Percentiles rank a stretch among this genome's conserved stretches.
Conservation (phyloP, 352 stramenopile genomes). For the Pythium brachiatum region DNA sequence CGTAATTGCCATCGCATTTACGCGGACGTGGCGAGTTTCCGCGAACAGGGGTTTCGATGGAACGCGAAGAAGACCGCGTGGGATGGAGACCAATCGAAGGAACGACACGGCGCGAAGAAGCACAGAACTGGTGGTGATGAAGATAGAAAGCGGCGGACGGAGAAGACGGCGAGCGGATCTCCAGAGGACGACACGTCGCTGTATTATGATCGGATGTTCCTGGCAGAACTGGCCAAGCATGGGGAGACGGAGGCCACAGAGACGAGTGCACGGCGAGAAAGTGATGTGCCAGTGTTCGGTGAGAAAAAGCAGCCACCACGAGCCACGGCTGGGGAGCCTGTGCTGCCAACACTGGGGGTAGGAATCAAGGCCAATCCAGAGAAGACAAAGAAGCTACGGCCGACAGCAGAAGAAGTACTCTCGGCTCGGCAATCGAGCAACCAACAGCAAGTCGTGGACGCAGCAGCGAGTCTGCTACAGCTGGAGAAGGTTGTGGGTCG, state of each 20-base stretch:
- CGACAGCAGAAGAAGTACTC: neutral
- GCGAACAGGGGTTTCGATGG: constrained; percentile 48
- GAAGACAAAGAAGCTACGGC: neutral
- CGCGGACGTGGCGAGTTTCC: constrained; percentile 44
- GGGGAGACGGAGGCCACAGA: constrained; percentile 11
- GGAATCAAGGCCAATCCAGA: neutral
- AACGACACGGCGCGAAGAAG: neutral
- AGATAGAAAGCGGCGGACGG: constrained; percentile 12
- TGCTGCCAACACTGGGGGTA: neutral
- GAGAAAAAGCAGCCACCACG: neutral
- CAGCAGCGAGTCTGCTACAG: neutral
- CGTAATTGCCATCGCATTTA: constrained; percentile 75
- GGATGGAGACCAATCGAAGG: neutral
- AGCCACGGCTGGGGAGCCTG: neutral
- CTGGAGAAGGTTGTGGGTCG: constrained; percentile 21
- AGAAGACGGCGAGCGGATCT: neutral
- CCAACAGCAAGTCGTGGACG: constrained; percentile 1
- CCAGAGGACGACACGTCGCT: constrained; percentile 21
- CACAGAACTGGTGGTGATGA: neutral
- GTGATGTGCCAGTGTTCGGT: neutral
- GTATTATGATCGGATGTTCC: constrained; percentile 43
- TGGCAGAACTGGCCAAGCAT: constrained; percentile 65
- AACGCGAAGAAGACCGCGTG: constrained; percentile 21
- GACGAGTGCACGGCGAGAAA: neutral
- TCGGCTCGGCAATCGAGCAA: constrained; percentile 7